Evolutionary conservation across 352 stramenopile species (phyloP), one percentile per base, ranked within the genome.

Genomic region (Phytophthora multivora): DNA sequence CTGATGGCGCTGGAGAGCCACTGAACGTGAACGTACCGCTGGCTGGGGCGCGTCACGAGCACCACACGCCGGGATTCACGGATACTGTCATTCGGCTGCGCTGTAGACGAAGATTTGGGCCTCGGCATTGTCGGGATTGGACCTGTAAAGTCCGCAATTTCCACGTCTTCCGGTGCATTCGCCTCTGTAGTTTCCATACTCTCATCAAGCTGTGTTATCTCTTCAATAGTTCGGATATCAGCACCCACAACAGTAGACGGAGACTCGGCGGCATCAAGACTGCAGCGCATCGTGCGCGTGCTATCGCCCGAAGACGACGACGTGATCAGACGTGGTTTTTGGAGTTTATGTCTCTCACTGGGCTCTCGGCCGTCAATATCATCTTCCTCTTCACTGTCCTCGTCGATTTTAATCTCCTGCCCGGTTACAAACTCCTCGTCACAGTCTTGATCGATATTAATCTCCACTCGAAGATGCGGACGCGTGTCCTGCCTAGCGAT

Each of bases 11-110:
- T 45, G 18, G 2, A 36, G 39, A 59, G 23, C 38, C 13, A 18
- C 23, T 19, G 36, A 28, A n/a, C 36, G 13, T 39, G 28, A 53
- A 62, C 63, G 48, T 67, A 90, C 83, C 77, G 68, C 47, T 90
- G 80, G 43, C 84, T 93, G 1, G 84, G 84, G 10, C 80, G 71
- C 7, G 80, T 91, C 11, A 93, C 80, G 18, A 93, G 64, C n/a
- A 93, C 73, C 8, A 93, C 84, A 15, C 68, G 69, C 16, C 77
- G 69, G 10, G 79, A 86, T 45, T 74, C 51, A 38, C 63, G 58
- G 18, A 63, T 43, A 26, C 42, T 63, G 19, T 70, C 62, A 45
- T 66, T 65, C 10, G 39, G 25, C 26, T 58, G 61, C 5, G 39
- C 36, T 18, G 41, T 35, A 4, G 33, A 41, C 25, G 46, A 28